Conservation (phyloP, 495 filamentous ascomycete species). For the Hypoxylon fuscum region DNA sequence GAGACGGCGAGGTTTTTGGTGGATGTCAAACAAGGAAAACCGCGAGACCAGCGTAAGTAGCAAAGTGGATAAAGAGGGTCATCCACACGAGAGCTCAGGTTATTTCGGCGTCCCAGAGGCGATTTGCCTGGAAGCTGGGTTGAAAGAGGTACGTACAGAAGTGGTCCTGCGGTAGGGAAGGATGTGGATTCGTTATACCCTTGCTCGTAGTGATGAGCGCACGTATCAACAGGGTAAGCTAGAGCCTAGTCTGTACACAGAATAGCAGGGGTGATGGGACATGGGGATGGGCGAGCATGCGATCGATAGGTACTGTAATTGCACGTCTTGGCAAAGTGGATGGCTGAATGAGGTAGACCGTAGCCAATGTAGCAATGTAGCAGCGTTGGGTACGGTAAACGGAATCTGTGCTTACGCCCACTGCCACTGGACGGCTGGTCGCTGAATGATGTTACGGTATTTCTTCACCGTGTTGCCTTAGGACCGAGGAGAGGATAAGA, state of each 20-base stretch:
- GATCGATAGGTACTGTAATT: slow-evolving; percentile 38
- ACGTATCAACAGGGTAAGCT: slow-evolving; percentile 40
- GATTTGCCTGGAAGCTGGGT: slow-evolving; percentile 34
- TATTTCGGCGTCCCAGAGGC: slow-evolving; percentile 41
- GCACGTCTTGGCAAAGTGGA: slow-evolving; percentile 35
- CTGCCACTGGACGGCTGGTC: slow-evolving; percentile 8
- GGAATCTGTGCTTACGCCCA: slow-evolving; percentile 26
- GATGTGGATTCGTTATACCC: slow-evolving; percentile 15
- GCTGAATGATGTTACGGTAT: slow-evolving; percentile 23
- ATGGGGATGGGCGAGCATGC: slow-evolving; percentile 33
- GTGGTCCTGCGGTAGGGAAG: slow-evolving; percentile 6
- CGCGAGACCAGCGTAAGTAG: slow-evolving; percentile 34
- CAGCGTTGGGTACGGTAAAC: slow-evolving; percentile 35
- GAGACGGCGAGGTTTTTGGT: slow-evolving; percentile 40
- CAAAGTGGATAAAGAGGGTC: slow-evolving; percentile 44
- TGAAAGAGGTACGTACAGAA: slow-evolving; percentile 19
- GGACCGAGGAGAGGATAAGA: slow-evolving; percentile 14
- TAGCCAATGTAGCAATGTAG: slow-evolving; percentile 4
- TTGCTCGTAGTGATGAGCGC: slow-evolving; percentile 27
- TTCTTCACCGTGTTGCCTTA: slow-evolving; percentile 27
- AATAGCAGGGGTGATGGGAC: slow-evolving; percentile 17
- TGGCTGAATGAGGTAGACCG: slow-evolving; percentile 38
- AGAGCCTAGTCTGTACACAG: slow-evolving; percentile 22
- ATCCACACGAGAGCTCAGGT: slow-evolving; percentile 36
- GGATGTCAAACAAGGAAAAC: slow-evolving; percentile 43